These are phyloP conservation scores for Aspergillus sp. DNA, from an alignment of 2,329 filamentous ascomycete genomes.

Conservation along the genomic window DNA sequence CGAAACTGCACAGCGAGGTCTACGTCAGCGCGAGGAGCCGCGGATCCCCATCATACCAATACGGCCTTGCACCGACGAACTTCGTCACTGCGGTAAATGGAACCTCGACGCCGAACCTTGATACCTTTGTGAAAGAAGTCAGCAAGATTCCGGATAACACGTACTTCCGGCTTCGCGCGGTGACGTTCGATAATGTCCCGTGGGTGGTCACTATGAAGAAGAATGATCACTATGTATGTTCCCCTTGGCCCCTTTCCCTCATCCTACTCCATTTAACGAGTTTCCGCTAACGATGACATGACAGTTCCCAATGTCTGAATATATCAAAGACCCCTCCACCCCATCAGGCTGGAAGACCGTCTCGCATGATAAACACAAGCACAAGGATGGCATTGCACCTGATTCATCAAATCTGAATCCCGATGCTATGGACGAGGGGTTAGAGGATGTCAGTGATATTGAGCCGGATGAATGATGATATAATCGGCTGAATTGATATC, in stretches of 20 bases:
- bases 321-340: constrained; percentile 49
- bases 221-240: constrained; percentile 80
- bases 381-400: constrained; percentile 25
- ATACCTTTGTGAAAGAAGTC: constrained; percentile 72
- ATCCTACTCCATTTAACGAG: too few relatives aligned
- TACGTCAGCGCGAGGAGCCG: constrained; percentile 85
- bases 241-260: background rate
- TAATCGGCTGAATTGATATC: too few relatives aligned
- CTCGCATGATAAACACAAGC: constrained; percentile 45
- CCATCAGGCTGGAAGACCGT: constrained; percentile 53
- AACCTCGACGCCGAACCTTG: constrained; percentile 71
- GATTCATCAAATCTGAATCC: constrained; percentile 40
- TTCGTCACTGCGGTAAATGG: constrained; percentile 97
- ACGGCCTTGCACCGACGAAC: constrained; percentile 89
- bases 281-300: too few relatives aligned
- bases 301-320: constrained; percentile 59
- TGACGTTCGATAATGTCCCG: constrained; percentile 96
- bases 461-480: constrained; percentile 25
- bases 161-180: constrained; percentile 94
- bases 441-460: constrained; percentile 30
- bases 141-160: constrained; percentile 91
- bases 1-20: constrained; percentile 89
- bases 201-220: constrained; percentile 99
- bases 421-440: constrained; percentile 41
- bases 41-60: constrained; percentile 79